These are phyloP conservation scores for Papiliotrema nemorosa DNA, from an alignment of 1,284 basidiomycete species.

Conservation along the genomic window DNA sequence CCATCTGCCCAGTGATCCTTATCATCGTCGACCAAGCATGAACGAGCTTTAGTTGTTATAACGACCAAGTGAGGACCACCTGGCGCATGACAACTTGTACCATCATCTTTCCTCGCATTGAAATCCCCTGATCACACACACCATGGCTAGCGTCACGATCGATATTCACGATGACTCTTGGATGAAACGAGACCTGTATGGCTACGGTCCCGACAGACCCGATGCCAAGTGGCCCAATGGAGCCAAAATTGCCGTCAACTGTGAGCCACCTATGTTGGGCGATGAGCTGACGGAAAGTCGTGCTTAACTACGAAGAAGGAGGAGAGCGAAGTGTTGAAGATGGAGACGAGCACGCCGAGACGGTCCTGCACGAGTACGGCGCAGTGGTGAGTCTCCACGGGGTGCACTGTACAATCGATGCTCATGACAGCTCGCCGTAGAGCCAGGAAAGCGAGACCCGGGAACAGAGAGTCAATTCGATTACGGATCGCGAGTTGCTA, in stretches of 20 bases:
- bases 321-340: constrained; percentile 34
- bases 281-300: constrained; percentile 5
- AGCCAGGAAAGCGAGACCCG: constrained; percentile 29
- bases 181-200: constrained; percentile 22
- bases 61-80: too few relatives aligned
- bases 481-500: constrained; percentile 31
- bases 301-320: constrained; percentile 31
- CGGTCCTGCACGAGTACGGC: constrained; percentile 35
- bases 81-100: too few relatives aligned
- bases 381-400: constrained; percentile 7
- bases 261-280: constrained; percentile 4
- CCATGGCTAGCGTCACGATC: constrained; percentile 4
- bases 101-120: too few relatives aligned
- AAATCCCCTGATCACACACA: too few relatives aligned
- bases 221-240: constrained; percentile 36
- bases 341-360: constrained; percentile 35
- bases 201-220: constrained; percentile 32
- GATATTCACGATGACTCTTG: constrained; percentile 12
- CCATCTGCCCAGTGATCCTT: too few relatives aligned
- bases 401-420: background rate
- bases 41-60: too few relatives aligned
- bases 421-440: constrained; percentile 11
- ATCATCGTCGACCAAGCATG: too few relatives aligned
- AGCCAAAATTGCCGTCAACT: constrained; percentile 40
- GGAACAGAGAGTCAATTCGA: constrained; percentile 32